These are phyloP conservation scores for Trypanosoma boissoni DNA, from an alignment of 208 protist genomes.

Conservation along the genomic window DNA sequence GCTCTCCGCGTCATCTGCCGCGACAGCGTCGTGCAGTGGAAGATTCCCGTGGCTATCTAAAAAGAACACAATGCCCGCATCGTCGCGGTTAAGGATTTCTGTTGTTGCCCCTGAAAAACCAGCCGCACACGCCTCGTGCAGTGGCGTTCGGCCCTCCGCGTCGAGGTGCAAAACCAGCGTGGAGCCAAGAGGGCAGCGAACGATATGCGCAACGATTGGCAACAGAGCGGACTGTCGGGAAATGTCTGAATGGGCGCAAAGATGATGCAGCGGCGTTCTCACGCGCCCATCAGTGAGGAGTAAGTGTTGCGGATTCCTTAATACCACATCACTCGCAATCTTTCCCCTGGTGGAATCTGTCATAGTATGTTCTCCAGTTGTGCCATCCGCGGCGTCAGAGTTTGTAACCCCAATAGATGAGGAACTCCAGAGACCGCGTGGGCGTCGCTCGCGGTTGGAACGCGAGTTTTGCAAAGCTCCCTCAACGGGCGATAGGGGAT, in stretches of 20 bases:
- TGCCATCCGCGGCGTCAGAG: too few species aligned
- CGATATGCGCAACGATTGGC: conserved; percentile 31
- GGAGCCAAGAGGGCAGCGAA: conserved; percentile 7
- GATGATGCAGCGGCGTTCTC: conserved; percentile 54
- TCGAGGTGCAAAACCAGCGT: conserved; percentile 34
- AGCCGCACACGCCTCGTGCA: conserved; percentile 59
- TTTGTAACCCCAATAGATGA: too few species aligned
- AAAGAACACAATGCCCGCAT: conserved; percentile 25
- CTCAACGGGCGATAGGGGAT: too few species aligned
- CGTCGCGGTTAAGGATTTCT: conserved; percentile 27
- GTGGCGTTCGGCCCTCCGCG: conserved; percentile 39
- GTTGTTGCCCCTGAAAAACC: conserved; percentile 40
- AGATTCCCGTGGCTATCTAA: conserved; percentile 53
- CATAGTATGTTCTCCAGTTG: too few species aligned
- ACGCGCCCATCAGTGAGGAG: conserved; percentile 42
- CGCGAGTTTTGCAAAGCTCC: too few species aligned
- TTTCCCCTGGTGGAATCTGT: not conserved
- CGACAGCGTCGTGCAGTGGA: conserved; percentile 44
- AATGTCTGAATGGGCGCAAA: conserved; percentile 41
- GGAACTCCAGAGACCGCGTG: too few species aligned
- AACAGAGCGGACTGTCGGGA: conserved; percentile 35
- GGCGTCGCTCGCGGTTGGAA: too few species aligned
- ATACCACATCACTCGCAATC: not conserved
- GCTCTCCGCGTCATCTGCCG: conserved; percentile 9
- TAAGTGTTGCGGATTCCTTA: conserved; percentile 25